Evolutionary conservation across 129 eudicot genomes (phyloP), one percentile per base, ranked within the genome.

Genomic region (Chrysanthemum seticuspe): DNA sequence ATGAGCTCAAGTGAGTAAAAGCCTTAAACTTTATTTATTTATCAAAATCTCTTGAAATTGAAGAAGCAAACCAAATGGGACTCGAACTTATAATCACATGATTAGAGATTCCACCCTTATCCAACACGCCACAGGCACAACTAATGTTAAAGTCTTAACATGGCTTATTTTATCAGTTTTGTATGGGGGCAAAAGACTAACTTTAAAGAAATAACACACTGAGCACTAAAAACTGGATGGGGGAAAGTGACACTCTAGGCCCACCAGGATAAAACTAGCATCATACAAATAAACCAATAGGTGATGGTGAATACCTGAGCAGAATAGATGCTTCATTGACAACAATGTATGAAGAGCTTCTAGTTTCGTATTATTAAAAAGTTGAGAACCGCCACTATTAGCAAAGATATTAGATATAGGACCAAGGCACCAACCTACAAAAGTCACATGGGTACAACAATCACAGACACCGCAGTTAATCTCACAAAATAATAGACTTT

Each of bases 291-390:
- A 57, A 25, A 57, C 11, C 62, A 18, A 68, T 13, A n/a, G 58
- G 19, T 57, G 66, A 56, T 12, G 66, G 66, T 18, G 66, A 36
- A 71, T 71, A 71, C 67, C 75, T 40, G 40, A 19, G 18, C 5
- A 65, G 52, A 36, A 40, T 40, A 65, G 13, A 58, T 58, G 10
- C 63, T 58, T 58, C 34, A 18, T 19, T 3, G 12, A 27, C 14
- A 19, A 58, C 21, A n/a, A 58, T 13, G 21, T 58, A 15, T 58
- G 25, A 10, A 19, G 13, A 58, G 63, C 5, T 19, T 23, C 25
- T 12, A 19, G 34, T 19, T 58, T 19, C 31, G 0, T 58, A 19
- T 14, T 16, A 10, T 6, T 2, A 10, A 58, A 58, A 18, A 19
- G 63, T 19, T 10, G 11, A 15, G 63, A 58, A 58, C 23, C 12